These are phyloP conservation scores for Catharanthus roseus DNA, from an alignment of 257 asterid species.

Conservation along the genomic window DNA sequence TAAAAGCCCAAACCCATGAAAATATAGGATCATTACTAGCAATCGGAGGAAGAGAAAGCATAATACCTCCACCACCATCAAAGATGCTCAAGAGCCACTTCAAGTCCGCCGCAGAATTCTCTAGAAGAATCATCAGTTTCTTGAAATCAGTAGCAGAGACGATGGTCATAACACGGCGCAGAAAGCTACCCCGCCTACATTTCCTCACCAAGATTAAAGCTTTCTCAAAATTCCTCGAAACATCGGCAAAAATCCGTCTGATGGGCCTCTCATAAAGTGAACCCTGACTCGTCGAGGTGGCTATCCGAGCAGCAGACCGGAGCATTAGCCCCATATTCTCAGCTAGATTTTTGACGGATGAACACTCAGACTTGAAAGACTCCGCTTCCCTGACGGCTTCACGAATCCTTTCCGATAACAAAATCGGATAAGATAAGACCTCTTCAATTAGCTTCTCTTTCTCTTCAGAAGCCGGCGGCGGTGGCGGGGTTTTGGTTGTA, in stretches of 20 bases:
- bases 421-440: slow-evolving; percentile 15
- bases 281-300: slow-evolving; percentile 32
- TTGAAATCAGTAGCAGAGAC: slow-evolving; percentile 71
- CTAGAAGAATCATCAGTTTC: slow-evolving; percentile 45
- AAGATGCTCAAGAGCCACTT: slow-evolving; percentile 55
- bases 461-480: not conserved
- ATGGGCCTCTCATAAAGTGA: slow-evolving; percentile 70
- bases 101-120: slow-evolving; percentile 69
- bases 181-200: slow-evolving; percentile 53
- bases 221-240: slow-evolving; percentile 46
- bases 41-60: slow-evolving; percentile 67
- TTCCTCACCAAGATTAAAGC: slow-evolving; percentile 49
- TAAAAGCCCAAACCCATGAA: slow-evolving; percentile 81
- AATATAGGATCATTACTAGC: slow-evolving; percentile 81
- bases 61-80: slow-evolving; percentile 70
- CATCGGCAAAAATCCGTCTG: slow-evolving; percentile 56
- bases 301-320: slow-evolving; percentile 57
- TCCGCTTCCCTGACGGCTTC: slow-evolving; percentile 46
- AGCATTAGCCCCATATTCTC: slow-evolving; percentile 54
- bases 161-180: slow-evolving; percentile 57
- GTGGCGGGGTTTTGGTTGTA: not conserved
- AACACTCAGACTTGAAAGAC: slow-evolving; percentile 54
- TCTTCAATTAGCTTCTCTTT: slow-evolving; percentile 18
- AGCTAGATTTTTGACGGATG: slow-evolving; percentile 45
- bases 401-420: slow-evolving; percentile 13